Percentiles rank a stretch among this genome's conserved stretches.
Evolutionary conservation across 2,329 filamentous ascomycete species (phyloP).

Genomic region (Emericellopsis atlantica): DNA sequence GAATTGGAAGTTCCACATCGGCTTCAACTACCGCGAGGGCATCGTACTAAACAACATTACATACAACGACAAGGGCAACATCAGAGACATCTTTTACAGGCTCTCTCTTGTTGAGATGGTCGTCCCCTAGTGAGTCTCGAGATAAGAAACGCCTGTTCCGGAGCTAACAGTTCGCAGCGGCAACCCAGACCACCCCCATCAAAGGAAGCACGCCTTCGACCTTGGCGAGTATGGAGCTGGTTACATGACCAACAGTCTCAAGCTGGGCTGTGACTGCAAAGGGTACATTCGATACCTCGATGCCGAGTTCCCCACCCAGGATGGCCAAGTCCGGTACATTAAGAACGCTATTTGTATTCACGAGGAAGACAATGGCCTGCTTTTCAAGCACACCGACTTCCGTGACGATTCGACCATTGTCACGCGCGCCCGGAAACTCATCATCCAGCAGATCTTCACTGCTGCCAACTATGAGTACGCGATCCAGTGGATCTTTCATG

Average conservation of each 20-base stretch:
- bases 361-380: slow-evolving; percentile 65
- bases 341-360: slow-evolving; percentile 95
- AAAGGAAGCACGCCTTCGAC: slow-evolving; percentile 72
- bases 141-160: no score
- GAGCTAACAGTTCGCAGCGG: slow-evolving; percentile 23
- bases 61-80: slow-evolving; percentile 71
- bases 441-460: slow-evolving; percentile 50
- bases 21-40: slow-evolving; percentile 64
- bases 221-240: slow-evolving; percentile 71
- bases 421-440: slow-evolving; percentile 39
- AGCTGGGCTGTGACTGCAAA: slow-evolving; percentile 76
- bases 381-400: slow-evolving; percentile 52
- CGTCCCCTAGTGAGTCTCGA: slow-evolving; percentile 49
- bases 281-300: slow-evolving; percentile 87
- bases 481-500: slow-evolving; percentile 13
- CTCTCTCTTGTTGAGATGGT: slow-evolving; percentile 90
- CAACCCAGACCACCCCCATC: slow-evolving; percentile 68
- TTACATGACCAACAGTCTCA: slow-evolving; percentile 71
- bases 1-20: slow-evolving; percentile 54
- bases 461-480: slow-evolving; percentile 50
- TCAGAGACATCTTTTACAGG: slow-evolving; percentile 75
- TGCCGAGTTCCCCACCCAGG: slow-evolving; percentile 68
- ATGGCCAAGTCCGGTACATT: slow-evolving; percentile 62
- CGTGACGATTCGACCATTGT: slow-evolving; percentile 43
- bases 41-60: slow-evolving; percentile 84